Conservation (phyloP, 129 eudicot species). For the Flaveria sonorensis region DNA sequence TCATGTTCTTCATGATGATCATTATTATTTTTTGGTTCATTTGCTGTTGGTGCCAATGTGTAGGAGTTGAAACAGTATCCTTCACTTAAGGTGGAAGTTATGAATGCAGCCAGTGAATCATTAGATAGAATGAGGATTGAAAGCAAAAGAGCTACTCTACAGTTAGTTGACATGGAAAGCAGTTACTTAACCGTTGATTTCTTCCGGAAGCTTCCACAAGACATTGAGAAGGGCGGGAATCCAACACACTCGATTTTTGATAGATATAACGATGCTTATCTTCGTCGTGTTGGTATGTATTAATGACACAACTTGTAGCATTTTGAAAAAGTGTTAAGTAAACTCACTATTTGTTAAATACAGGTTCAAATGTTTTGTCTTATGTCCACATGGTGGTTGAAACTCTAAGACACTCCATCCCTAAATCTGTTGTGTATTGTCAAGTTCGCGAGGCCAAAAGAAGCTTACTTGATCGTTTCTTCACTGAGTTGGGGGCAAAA, state of each 20-base stretch:
- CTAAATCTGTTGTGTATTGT: conserved; percentile 87
- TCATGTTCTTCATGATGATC: too few relatives aligned
- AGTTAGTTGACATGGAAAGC: conserved; percentile 93
- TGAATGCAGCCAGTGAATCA: conserved; percentile 77
- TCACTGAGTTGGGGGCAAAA: conserved; percentile 76
- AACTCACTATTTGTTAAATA: not conserved
- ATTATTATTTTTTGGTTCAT: not conserved
- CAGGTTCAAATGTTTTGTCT: conserved; percentile 82
- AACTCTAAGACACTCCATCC: conserved; percentile 76
- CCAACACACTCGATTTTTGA: conserved; percentile 94
- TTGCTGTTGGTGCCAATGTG: conserved; percentile 25
- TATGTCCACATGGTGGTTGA: conserved; percentile 94
- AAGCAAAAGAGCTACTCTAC: conserved; percentile 86
- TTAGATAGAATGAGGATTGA: conserved; percentile 85
- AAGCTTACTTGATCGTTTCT: conserved; percentile 83
- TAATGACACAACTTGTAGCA: not conserved
- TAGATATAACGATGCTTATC: conserved; percentile 87
- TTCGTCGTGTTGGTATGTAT: conserved; percentile 77
- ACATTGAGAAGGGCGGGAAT: conserved; percentile 93
- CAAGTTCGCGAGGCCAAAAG: conserved; percentile 99
- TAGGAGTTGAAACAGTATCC: conserved; percentile 96
- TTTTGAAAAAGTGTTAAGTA: not conserved
- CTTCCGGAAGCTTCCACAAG: conserved; percentile 98
- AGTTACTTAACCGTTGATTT: conserved; percentile 89
- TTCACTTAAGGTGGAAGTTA: conserved; percentile 80